Conservation (phyloP, 2,329 filamentous ascomycete species). For the Pseudogymnoascus sp. region DNA sequence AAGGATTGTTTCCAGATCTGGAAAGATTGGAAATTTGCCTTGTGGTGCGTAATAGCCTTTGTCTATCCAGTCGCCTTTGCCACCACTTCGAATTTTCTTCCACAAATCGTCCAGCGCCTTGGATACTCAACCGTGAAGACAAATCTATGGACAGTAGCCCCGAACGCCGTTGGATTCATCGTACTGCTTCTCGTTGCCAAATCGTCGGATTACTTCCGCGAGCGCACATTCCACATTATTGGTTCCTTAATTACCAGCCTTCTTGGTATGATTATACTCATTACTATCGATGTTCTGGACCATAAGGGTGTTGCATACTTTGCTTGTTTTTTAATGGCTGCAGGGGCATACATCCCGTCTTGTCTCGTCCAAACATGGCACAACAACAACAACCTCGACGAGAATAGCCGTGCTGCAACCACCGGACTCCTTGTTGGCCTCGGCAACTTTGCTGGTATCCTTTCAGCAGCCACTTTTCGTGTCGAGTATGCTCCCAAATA, state of each 20-base stretch:
- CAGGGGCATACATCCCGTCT: constrained; percentile 41
- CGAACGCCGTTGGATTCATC: constrained; percentile 42
- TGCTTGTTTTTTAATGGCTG: constrained; percentile 43
- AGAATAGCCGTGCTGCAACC: constrained; percentile 43
- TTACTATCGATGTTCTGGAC: constrained; percentile 36
- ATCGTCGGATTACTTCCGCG: constrained; percentile 40
- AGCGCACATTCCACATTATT: constrained; percentile 42
- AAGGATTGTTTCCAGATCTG: constrained; percentile 39
- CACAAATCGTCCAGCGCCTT: constrained; percentile 39
- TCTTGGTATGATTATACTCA: constrained; percentile 40
- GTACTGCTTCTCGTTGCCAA: constrained; percentile 40
- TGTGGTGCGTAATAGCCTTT: constrained; percentile 42
- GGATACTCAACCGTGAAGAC: constrained; percentile 41
- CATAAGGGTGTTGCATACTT: constrained; percentile 44
- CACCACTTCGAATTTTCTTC: constrained; percentile 42
- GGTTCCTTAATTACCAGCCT: constrained; percentile 36
- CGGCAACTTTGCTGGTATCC: constrained; percentile 43
- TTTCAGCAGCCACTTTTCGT: constrained; percentile 41
- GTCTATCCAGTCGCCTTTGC: constrained; percentile 44
- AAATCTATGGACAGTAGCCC: constrained; percentile 44
- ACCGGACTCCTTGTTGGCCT: constrained; percentile 43
- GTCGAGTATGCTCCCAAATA: constrained; percentile 44
- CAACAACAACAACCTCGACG: constrained; percentile 47
- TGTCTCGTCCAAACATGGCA: constrained; percentile 45
- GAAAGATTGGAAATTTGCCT: constrained; percentile 37